Percentiles rank a stretch among this genome's conserved stretches.
phyloP scores from a whole-genome alignment of 164 flowering plant genomes.

The Aristolochia fimbriata region DNA sequence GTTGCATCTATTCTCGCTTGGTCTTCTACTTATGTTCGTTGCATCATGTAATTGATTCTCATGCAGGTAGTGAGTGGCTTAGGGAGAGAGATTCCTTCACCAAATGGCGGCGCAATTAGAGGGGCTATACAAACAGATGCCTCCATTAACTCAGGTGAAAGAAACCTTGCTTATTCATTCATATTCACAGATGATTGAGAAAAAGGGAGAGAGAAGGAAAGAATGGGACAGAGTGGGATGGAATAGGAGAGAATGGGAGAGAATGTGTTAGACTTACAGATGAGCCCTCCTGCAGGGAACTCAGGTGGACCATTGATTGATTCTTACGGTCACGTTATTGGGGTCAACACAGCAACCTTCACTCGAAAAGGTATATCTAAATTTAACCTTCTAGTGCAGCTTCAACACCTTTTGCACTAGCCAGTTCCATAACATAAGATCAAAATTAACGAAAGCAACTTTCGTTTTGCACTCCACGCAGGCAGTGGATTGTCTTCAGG shows the following conservation, averaged over 20 bases:
- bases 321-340: conserved; percentile 82
- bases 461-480: conserved; percentile 14
- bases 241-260: too few species aligned
- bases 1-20: too few species aligned
- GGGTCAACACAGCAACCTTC: conserved; percentile 90
- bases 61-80: conserved; percentile 18
- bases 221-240: too few species aligned
- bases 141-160: conserved; percentile 75
- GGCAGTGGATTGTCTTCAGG: conserved; percentile 82
- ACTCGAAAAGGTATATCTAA: conserved; percentile 68
- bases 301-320: conserved; percentile 90
- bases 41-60: too few species aligned
- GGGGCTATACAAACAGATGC: conserved; percentile 96
- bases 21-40: too few species aligned
- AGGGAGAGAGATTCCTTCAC: conserved; percentile 88
- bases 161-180: background rate
- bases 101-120: conserved; percentile 68
- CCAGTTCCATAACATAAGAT: background rate
- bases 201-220: too few species aligned
- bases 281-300: conserved; percentile 41
- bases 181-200: too few species aligned
- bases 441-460: background rate
- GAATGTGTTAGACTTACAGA: background rate
- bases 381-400: background rate
- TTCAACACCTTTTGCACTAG: background rate